Conservation (phyloP, 768 basidiomycete species). For the Dentipellis fragilis region DNA sequence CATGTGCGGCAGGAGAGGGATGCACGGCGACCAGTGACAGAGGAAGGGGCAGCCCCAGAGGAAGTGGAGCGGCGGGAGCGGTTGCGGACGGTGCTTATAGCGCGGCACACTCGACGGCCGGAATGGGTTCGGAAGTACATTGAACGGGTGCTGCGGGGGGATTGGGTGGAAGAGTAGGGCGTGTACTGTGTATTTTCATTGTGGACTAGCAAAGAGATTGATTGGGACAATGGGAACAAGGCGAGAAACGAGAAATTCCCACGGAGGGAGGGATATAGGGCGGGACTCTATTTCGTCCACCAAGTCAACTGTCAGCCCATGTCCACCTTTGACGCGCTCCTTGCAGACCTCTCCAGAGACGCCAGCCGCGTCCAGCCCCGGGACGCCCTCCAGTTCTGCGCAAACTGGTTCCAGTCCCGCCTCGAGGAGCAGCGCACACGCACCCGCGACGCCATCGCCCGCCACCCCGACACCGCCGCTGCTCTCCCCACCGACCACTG, state of each 20-base stretch:
- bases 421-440: conserved; percentile 77
- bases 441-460: conserved; percentile 54
- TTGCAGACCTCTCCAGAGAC: conserved; percentile 81
- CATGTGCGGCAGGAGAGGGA: conserved; percentile 9
- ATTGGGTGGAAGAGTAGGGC: conserved; percentile 4
- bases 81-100: neutral
- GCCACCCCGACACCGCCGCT: conserved; percentile 38
- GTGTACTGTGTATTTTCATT: neutral
- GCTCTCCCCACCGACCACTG: conserved; percentile 52
- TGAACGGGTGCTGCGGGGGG: conserved; percentile 1
- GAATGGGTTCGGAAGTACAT: conserved; percentile 3
- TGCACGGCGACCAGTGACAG: neutral
- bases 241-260: neutral
- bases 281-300: neutral
- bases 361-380: conserved; percentile 77
- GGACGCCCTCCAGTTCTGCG: conserved; percentile 86
- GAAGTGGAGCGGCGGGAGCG: neutral
- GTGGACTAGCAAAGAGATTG: neutral
- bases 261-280: neutral
- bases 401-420: conserved; percentile 89
- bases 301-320: conserved; percentile 18
- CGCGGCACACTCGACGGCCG: neutral
- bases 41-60: neutral
- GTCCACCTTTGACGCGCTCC: conserved; percentile 76
- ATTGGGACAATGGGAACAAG: neutral